Base-by-base conservation (phyloP, 345 rosid genomes). In the Cochlearia excelsa region DNA sequence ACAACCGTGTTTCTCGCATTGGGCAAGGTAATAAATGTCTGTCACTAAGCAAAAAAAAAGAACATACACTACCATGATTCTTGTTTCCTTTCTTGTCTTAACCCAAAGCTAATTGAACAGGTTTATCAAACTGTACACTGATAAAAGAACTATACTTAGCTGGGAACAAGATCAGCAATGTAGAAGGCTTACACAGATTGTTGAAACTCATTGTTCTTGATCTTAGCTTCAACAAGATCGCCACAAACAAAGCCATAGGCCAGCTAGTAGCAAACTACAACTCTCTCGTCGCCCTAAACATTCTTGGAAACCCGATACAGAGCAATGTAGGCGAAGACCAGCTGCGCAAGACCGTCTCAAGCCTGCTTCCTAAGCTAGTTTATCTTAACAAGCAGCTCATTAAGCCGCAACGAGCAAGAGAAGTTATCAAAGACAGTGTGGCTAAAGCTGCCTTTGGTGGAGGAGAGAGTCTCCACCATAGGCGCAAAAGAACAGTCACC, bases 181-280 rank as follows among this genome's bases (percentile, higher is more conserved):
- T 82, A 0, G 97, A 93, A 52, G 97, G 99, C 27, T 66, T 93
- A 54, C 97, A 93, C 53, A 83, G 99, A 77, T 84, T 93, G 35
- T 72, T 88, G 46, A 93, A 93, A 84, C 79, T 93, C 57, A 82
- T 85, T 2, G 88, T 86, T 55, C 59, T 93, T 4, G 99, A 93
- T 78, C 72, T 86, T 61, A 84, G 99, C 77, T 93, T 93, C 82
- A 86, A 88, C 82, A 93, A 85, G 89, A 85, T 93, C 60, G 80
- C 94, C 4, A 88, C 99, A 42, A 67, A 86, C 6, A 86, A 85
- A 68, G 84, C 88, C 27, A 76, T 93, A 6, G 94, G 95, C 3
- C 99, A 89, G 83, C 89, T 93, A 7, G 97, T 88, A 40, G 89
- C 95, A 3, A 86, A 86, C 77, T 92, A 86, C 84, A 78, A 80